Evolutionary conservation across 1,284 basidiomycete species (phyloP).

Genomic region (Rhodotorula sp.): DNA sequence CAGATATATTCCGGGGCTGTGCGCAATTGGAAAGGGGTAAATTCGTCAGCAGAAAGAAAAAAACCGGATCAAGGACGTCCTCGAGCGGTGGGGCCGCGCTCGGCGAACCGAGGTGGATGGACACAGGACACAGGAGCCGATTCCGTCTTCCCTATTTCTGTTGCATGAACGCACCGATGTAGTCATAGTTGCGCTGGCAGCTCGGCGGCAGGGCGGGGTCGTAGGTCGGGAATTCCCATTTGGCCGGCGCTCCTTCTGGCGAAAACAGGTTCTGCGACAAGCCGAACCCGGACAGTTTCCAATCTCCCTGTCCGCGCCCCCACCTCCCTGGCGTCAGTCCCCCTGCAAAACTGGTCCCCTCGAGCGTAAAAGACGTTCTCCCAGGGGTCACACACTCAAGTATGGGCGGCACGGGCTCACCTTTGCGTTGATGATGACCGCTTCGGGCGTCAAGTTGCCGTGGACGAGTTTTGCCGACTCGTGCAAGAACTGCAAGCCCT

Average conservation of each 20-base stretch:
- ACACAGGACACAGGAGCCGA: too few relatives aligned
- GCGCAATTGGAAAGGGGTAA: neutral
- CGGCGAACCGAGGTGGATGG: too few relatives aligned
- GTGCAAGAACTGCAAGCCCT: conserved; percentile 89
- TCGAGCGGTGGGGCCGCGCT: too few relatives aligned
- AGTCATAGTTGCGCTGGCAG: conserved; percentile 90
- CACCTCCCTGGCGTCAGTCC: neutral
- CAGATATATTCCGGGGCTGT: conserved; percentile 90
- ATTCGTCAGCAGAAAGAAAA: too few relatives aligned
- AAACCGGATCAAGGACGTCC: too few relatives aligned
- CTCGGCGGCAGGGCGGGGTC: conserved; percentile 76
- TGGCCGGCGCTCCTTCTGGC: conserved; percentile 69
- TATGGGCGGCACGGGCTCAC: conserved; percentile 56
- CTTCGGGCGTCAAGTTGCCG: conserved; percentile 81
- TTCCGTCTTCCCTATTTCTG: too few relatives aligned
- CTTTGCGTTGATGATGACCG: conserved; percentile 77
- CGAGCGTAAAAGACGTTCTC: too few relatives aligned
- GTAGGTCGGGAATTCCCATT: conserved; percentile 84
- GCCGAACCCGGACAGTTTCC: conserved; percentile 91
- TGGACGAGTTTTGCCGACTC: conserved; percentile 87
- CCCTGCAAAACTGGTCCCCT: conserved; percentile 8
- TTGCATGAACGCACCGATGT: conserved; percentile 65
- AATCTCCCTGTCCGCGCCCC: conserved; percentile 70
- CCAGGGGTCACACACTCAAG: too few relatives aligned
- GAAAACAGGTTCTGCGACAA: conserved; percentile 74